Evolutionary conservation across 495 filamentous ascomycete genomes (phyloP), one percentile per base, ranked within the genome.

Genomic region (Penicillium pulvis): DNA sequence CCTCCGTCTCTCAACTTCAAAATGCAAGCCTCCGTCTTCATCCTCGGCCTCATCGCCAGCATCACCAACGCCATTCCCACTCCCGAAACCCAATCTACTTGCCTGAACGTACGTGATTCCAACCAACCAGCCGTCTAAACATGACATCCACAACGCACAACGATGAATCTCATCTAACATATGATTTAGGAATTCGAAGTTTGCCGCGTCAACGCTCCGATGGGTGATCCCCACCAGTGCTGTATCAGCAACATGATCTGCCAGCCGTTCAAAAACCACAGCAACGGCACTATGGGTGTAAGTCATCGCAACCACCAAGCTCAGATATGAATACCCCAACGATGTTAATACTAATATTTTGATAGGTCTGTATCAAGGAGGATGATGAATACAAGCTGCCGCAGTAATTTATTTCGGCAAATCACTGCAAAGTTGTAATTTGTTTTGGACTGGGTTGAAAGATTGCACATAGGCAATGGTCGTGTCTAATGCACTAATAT

Each of bases 1-100:
- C 14, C 5, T 4, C n/a, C n/a, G n/a, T 23, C 24, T 24, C 17
- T 6, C 17, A 17, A 31, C 44, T 46, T 16, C 51, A 62, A 35
- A 31, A 69, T 69, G 66, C 66, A 61, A 8, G 43, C 53, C 36
- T 67, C 61, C 1, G 16, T 67, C 19, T 43, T 66, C 45, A 28
- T 64, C 33, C 30, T 58, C 20, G 56, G 55, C 36, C 51, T 71
- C 51, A 45, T 69, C 24, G 60, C 63, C 50, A 56, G 54, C 30
- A 10, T 64, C 17, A 28, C 59, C 28, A 33, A 47, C 45, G 66
- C 68, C 1, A 41, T 66, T 5, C 68, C 43, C 7, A 42, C 56
- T 6, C 54, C 52, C 1, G 56, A 61, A 17, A 33, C 51, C 36
- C 28, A 52, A 19, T 20, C 50, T 16, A 24, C 51, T 7, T 64